phyloP scores from a whole-genome alignment of 768 basidiomycete species.

The Pleurotus djamor region DNA sequence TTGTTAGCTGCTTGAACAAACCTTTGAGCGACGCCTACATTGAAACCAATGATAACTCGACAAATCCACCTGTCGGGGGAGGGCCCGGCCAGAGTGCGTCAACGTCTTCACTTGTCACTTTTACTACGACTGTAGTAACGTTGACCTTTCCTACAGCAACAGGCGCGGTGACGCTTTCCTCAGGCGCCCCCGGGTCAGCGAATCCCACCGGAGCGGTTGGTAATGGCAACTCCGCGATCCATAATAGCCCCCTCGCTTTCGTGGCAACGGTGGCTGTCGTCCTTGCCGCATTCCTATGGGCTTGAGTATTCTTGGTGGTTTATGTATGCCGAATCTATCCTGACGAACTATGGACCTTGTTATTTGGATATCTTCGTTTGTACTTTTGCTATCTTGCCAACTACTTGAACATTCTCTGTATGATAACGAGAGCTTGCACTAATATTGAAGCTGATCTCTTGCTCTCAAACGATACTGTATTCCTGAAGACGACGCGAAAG shows the following conservation, averaged over 20 bases:
- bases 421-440: too few relatives aligned
- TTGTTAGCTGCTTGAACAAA: slow-evolving; percentile 65
- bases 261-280: background rate
- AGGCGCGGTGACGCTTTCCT: slow-evolving; percentile 22
- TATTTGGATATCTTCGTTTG: background rate
- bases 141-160: background rate
- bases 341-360: too few relatives aligned
- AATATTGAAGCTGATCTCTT: too few relatives aligned
- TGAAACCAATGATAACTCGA: slow-evolving; percentile 75
- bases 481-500: background rate
- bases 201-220: slow-evolving; percentile 20
- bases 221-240: background rate
- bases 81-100: slow-evolving; percentile 4
- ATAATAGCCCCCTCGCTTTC: background rate
- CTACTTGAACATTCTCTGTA: too few relatives aligned
- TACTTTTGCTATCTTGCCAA: background rate
- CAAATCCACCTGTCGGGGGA: slow-evolving; percentile 46
- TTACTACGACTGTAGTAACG: background rate
- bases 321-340: too few relatives aligned
- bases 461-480: too few relatives aligned
- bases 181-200: slow-evolving; percentile 30
- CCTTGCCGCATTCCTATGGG: background rate
- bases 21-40: slow-evolving; percentile 67
- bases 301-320: background rate
- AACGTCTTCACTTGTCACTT: slow-evolving; percentile 1